A percentile compares a stretch with the other conserved stretches of the same genome.
These are phyloP conservation scores for Prunus davidiana DNA, from an alignment of 306 rosid species.

Conservation along the genomic window DNA sequence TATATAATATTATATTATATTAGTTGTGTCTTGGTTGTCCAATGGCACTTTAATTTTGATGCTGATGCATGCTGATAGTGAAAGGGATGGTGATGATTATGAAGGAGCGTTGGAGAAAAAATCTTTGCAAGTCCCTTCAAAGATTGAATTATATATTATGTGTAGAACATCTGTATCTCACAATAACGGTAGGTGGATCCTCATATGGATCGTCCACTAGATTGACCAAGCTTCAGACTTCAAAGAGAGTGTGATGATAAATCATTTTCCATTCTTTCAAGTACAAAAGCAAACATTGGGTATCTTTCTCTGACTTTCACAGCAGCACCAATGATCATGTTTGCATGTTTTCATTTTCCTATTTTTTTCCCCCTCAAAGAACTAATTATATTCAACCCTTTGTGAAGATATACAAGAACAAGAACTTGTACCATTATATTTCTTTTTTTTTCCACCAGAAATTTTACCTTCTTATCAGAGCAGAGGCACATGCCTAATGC, in stretches of 20 bases:
- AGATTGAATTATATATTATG: conserved; percentile 12
- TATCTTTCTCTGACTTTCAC: conserved; percentile 29
- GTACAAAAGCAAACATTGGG: conserved; percentile 27
- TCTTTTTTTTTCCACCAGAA: background rate
- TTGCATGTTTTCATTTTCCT: background rate
- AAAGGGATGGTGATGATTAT: conserved; percentile 8
- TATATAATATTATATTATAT: conserved; percentile 21
- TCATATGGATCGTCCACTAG: conserved; percentile 29
- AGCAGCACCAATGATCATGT: background rate
- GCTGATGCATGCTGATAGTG: conserved; percentile 27
- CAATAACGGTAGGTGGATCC: conserved; percentile 29
- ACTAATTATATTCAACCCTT: too few relatives aligned
- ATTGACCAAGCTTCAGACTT: conserved; percentile 33
- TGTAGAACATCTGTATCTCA: conserved; percentile 33
- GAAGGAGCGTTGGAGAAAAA: conserved; percentile 11
- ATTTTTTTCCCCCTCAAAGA: background rate
- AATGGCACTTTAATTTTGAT: conserved; percentile 30
- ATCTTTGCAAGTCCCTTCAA: conserved; percentile 14
- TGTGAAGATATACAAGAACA: too few relatives aligned
- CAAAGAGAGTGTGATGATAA: conserved; percentile 39
- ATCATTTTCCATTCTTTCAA: conserved; percentile 56
- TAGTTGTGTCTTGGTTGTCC: conserved; percentile 54
- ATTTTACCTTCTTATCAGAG: background rate
- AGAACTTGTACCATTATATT: too few relatives aligned
- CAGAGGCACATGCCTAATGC: background rate